Evolutionary conservation across 768 basidiomycete genomes (phyloP).

Genomic region (Amanita muscaria): DNA sequence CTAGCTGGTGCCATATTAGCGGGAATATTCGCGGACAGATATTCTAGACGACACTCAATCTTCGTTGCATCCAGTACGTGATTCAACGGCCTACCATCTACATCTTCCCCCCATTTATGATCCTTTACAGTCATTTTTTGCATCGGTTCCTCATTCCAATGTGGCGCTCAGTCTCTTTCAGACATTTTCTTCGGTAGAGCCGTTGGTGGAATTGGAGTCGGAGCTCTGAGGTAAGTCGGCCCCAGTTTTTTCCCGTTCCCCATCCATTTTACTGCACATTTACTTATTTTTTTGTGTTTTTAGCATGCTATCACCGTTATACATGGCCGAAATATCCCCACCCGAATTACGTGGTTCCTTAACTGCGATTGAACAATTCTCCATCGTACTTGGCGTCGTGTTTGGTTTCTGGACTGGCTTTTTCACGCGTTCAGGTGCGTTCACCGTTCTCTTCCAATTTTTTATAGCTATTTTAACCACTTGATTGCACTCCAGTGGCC

Average conservation of each 20-base stretch:
- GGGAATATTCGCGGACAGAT: conserved; percentile 60
- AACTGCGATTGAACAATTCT: conserved; percentile 71
- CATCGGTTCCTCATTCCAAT: conserved; percentile 65
- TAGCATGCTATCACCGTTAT: conserved; percentile 74
- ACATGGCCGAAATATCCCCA: conserved; percentile 80
- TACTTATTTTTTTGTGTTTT: neutral
- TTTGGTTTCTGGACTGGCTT: conserved; percentile 81
- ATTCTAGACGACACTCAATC: conserved; percentile 61
- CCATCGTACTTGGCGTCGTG: conserved; percentile 76
- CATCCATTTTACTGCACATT: neutral
- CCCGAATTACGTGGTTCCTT: conserved; percentile 75
- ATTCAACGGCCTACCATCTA: neutral
- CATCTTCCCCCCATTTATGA: neutral
- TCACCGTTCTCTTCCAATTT: neutral
- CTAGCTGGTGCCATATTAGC: conserved; percentile 64
- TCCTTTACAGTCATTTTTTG: conserved; percentile 49
- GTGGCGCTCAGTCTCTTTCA: conserved; percentile 42
- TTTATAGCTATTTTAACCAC: neutral
- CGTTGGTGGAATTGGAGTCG: conserved; percentile 75
- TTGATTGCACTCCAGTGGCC: conserved; percentile 32
- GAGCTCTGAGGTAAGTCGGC: conserved; percentile 51
- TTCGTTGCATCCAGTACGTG: conserved; percentile 56
- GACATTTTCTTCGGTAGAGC: conserved; percentile 64
- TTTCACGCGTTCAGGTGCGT: conserved; percentile 53
- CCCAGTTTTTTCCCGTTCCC: neutral